phyloP scores from a whole-genome alignment of 2,329 filamentous ascomycete genomes.

The Cyanodermella asteris region DNA sequence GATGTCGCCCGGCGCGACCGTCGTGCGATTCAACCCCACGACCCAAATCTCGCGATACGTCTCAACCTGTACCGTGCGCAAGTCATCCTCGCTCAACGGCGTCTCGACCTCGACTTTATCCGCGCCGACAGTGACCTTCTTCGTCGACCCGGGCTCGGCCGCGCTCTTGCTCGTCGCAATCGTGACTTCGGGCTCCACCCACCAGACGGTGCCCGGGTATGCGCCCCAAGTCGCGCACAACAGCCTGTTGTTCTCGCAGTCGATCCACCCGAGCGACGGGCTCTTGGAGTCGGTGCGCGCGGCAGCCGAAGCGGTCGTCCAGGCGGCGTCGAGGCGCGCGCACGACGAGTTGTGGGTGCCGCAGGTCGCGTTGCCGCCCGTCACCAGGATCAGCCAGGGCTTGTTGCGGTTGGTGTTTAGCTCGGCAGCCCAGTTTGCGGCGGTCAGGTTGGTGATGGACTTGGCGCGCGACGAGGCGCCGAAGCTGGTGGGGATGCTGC shows the following conservation, averaged over 20 bases:
- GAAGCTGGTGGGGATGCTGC: slow-evolving; percentile 28
- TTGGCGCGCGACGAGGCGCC: slow-evolving; percentile 21
- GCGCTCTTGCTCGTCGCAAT: too few relatives aligned
- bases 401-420: slow-evolving; percentile 24
- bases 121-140: too few relatives aligned
- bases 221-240: slow-evolving; percentile 40
- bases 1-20: slow-evolving; percentile 32
- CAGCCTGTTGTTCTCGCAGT: slow-evolving; percentile 36
- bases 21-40: slow-evolving; percentile 35
- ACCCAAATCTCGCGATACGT: slow-evolving; percentile 28
- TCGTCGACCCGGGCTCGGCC: too few relatives aligned
- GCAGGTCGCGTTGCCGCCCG: slow-evolving; percentile 43
- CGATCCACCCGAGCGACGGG: slow-evolving; percentile 33
- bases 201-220: slow-evolving; percentile 32
- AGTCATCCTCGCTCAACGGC: slow-evolving; percentile 30
- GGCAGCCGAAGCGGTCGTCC: slow-evolving; percentile 28
- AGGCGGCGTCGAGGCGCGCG: slow-evolving; percentile 29
- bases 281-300: slow-evolving; percentile 30
- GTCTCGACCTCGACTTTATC: slow-evolving; percentile 37
- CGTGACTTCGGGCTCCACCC: too few relatives aligned
- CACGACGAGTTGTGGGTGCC: slow-evolving; percentile 35
- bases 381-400: slow-evolving; percentile 37
- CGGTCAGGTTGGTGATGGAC: slow-evolving; percentile 29
- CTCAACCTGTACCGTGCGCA: slow-evolving; percentile 29
- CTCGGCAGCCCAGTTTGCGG: slow-evolving; percentile 34